Base-by-base conservation (phyloP, 202 grass and related monocot species). In the Zizania palustris region DNA sequence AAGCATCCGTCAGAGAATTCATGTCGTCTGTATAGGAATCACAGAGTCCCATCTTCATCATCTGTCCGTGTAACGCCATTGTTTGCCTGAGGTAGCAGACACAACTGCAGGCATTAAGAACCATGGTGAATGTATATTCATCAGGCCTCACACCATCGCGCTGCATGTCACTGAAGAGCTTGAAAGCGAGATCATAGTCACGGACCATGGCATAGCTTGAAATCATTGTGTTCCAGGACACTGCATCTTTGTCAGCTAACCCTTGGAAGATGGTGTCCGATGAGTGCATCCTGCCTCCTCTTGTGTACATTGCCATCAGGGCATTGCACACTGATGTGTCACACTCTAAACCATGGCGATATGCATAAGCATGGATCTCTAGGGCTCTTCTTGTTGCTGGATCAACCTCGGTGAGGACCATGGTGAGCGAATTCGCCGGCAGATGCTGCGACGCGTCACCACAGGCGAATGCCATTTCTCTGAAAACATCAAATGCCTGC, bases 361-460 rank as follows among this genome's bases (percentile, higher is more conserved):
- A 88, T 9, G 63, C 81, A 77, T 88, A 80, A 43, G 86, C 86
- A 76, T 88, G 86, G 70, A 88, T 88, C 71, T 84, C 86, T 46
- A 88, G 70, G 63, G 81, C 86, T 11, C 63, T 36, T 22, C 81
- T 88, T 15, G 62, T 71, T 38, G 46, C 49, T 42, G 4, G 21
- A 71, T 49, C 20, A 71, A 81, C 83, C 39, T 80, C 57, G 7
- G 86, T 63, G 38, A 88, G 82, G 65, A 88, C 50, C 49, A 80
- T 54, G 2, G 81, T 84, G 1, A 88, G 54, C 1, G 81, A 84
- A 79, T 84, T 38, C 38, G 35, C 41, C 21, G 86, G 74, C 10
- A 88, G 64, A 40, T 54, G 11, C 80, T 83, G 60, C 44, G 61
- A 70, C 69, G 65, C 55, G 60, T 65, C 63, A 48, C 33, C 68